These are phyloP conservation scores for Prunus mume DNA, from an alignment of 306 rosid genomes.

Conservation along the genomic window DNA sequence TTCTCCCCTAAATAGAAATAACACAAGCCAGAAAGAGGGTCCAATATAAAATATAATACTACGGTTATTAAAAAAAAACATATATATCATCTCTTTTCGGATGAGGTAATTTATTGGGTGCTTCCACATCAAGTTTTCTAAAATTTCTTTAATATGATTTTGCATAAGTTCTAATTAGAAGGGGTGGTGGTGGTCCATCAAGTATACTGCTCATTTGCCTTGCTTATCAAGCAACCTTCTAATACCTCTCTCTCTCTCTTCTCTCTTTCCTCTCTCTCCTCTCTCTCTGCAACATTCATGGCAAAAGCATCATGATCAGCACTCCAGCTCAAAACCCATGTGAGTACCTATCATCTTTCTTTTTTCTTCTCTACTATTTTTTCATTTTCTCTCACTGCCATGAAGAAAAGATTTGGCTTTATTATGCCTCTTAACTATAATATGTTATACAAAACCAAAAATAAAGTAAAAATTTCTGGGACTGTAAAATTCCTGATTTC, in stretches of 20 bases:
- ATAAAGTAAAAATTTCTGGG: neutral
- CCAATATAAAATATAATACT: neutral
- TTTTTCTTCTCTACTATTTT: slow-evolving; percentile 26
- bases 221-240: slow-evolving; percentile 78
- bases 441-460: slow-evolving; percentile 11
- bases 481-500: slow-evolving; percentile 34
- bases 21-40: slow-evolving; percentile 20
- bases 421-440: slow-evolving; percentile 17
- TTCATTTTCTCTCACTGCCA: slow-evolving; percentile 25
- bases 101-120: slow-evolving; percentile 31
- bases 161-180: slow-evolving; percentile 40
- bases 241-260: slow-evolving; percentile 25
- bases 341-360: slow-evolving; percentile 61
- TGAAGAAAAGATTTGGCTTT: slow-evolving; percentile 10
- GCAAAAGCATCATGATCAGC: slow-evolving; percentile 84
- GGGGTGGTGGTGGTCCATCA: slow-evolving; percentile 92
- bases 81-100: slow-evolving; percentile 19
- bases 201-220: slow-evolving; percentile 77
- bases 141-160: slow-evolving; percentile 16
- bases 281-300: slow-evolving; percentile 65
- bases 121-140: slow-evolving; percentile 49
- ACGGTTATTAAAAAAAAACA: neutral
- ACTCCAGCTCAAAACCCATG: slow-evolving; percentile 81
- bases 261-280: slow-evolving; percentile 34
- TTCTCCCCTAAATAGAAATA: slow-evolving; percentile 29